phyloP scores from a whole-genome alignment of 73 alveolate species.

The Paramecium biaurelia region DNA sequence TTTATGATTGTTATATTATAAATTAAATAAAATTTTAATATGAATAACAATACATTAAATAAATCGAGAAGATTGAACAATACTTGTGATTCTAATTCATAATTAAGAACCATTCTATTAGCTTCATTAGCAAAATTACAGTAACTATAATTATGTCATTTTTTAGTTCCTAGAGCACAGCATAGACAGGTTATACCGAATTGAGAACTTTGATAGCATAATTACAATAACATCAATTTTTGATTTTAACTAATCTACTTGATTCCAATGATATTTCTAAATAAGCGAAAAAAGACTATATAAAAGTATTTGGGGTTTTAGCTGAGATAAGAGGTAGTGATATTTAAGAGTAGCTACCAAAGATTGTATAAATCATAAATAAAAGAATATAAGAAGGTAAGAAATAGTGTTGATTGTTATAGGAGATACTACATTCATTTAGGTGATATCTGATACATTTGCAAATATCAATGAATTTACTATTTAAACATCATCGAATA shows the following conservation, averaged over 20 bases:
- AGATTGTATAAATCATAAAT: slow-evolving; percentile 30
- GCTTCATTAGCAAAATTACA: neutral
- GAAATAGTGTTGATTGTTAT: neutral
- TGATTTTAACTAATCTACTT: neutral
- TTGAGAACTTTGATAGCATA: neutral
- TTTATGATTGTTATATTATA: neutral
- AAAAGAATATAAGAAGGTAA: slow-evolving; percentile 45
- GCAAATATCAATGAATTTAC: slow-evolving; percentile 50
- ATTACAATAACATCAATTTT: neutral
- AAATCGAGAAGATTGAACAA: neutral
- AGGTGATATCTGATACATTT: slow-evolving; percentile 55
- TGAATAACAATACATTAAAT: neutral
- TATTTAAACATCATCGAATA: neutral
- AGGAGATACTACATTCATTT: slow-evolving; percentile 40
- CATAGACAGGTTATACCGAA: neutral
- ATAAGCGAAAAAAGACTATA: slow-evolving; percentile 47
- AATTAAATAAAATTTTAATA: neutral
- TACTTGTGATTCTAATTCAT: neutral
- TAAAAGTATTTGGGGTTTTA: slow-evolving; percentile 45
- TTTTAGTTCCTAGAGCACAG: neutral
- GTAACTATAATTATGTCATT: neutral
- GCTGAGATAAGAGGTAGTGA: slow-evolving; percentile 46
- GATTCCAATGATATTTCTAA: slow-evolving; percentile 21
- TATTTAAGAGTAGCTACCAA: slow-evolving; percentile 32
- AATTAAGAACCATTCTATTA: neutral